Conservation (phyloP, 2,329 filamentous ascomycete species). For the Aspergillus fructus region DNA sequence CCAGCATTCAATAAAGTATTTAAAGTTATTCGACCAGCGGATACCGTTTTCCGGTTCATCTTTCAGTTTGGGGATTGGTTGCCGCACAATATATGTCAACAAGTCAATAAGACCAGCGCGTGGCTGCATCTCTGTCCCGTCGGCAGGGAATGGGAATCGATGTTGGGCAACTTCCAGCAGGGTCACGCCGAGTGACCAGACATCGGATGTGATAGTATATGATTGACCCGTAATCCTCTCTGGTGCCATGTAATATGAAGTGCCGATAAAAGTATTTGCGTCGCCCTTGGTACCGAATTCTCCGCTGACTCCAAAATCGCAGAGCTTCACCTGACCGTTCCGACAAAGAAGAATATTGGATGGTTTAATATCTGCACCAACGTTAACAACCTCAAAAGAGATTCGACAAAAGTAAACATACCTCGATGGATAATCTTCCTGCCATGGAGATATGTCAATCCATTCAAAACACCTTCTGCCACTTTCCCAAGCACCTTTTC, state of each 20-base stretch:
- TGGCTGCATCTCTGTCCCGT: conserved; percentile 93
- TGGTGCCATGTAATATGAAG: conserved; percentile 98
- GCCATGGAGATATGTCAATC: conserved; percentile 89
- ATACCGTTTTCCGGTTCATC: conserved; percentile 89
- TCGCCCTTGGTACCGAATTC: conserved; percentile 99
- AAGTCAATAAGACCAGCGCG: conserved; percentile 90
- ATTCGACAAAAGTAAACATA: conserved; percentile 24
- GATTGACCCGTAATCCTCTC: conserved; percentile 96
- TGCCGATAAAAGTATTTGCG: conserved; percentile 98
- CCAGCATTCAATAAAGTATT: conserved; percentile 99
- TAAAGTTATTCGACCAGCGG: conserved; percentile 95
- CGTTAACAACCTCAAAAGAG: not conserved
- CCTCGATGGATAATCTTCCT: conserved; percentile 94
- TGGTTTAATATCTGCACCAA: conserved; percentile 78
- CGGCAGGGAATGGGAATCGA: conserved; percentile 95
- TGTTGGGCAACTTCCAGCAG: conserved; percentile 99
- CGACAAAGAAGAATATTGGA: conserved; percentile 94
- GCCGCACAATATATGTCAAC: conserved; percentile 93
- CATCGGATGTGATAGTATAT: conserved; percentile 97
- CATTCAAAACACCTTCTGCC: conserved; percentile 89
- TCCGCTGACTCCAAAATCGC: conserved; percentile 96
- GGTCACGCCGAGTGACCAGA: conserved; percentile 96
- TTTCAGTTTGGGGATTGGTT: conserved; percentile 91
- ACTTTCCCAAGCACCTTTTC: conserved; percentile 98
- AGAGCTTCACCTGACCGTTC: conserved; percentile 91